Conservation (phyloP, 306 rosid species). For the Astragalus glycyphyllos region DNA sequence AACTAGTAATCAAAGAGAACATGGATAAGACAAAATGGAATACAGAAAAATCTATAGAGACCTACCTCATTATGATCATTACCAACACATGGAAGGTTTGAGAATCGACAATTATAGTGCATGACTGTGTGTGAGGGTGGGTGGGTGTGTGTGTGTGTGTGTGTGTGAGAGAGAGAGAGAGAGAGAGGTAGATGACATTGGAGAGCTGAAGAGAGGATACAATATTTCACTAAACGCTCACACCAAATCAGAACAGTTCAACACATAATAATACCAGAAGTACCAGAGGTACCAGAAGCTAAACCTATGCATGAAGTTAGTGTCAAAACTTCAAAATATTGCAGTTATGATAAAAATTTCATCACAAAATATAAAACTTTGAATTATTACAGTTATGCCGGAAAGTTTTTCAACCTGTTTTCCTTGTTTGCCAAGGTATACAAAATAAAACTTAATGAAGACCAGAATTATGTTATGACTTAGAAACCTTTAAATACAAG, state of each 20-base stretch:
- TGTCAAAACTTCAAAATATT: not conserved
- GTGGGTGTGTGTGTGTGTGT: too few relatives aligned
- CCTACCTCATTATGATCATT: conserved; percentile 9
- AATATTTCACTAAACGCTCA: not conserved
- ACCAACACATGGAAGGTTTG: not conserved
- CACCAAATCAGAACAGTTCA: conserved; percentile 7
- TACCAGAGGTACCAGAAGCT: too few relatives aligned
- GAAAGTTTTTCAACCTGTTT: not conserved
- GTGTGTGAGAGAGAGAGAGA: not conserved
- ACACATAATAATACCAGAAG: too few relatives aligned
- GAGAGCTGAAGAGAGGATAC: not conserved
- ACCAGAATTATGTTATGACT: not conserved
- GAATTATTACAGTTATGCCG: not conserved
- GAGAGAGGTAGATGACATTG: too few relatives aligned
- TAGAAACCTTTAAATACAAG: not conserved
- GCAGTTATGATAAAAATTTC: not conserved
- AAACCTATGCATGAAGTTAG: not conserved
- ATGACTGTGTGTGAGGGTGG: not conserved
- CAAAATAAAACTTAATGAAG: not conserved
- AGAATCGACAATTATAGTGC: conserved; percentile 8
- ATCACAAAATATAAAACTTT: not conserved
- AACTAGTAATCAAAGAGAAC: not conserved
- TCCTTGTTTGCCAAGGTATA: not conserved
- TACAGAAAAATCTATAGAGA: not conserved
- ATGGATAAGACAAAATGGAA: not conserved